These are phyloP conservation scores for Ophiosphaerella narmari DNA, from an alignment of 2,329 filamentous ascomycete species.

Conservation along the genomic window DNA sequence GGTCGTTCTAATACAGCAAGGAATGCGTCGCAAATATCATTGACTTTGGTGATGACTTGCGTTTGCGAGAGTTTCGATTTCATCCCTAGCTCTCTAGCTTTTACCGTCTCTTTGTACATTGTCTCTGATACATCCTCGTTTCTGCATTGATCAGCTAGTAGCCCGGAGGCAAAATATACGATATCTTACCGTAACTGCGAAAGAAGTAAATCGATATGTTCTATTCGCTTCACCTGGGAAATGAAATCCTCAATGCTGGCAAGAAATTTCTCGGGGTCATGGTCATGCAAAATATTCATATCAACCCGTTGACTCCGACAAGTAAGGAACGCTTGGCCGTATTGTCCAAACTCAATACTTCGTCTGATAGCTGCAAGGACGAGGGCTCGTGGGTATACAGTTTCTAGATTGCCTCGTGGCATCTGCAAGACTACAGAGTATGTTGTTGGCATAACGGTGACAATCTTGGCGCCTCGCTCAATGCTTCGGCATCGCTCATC, in stretches of 20 bases:
- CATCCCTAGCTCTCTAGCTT: constrained; percentile 35
- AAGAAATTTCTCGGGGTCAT: constrained; percentile 86
- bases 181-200: constrained; percentile 73
- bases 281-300: constrained; percentile 96
- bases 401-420: constrained; percentile 94
- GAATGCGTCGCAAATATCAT: constrained; percentile 85
- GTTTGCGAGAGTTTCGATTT: constrained; percentile 26
- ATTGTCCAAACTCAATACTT: constrained; percentile 79
- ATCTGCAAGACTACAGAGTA: constrained; percentile 90
- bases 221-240: constrained; percentile 78
- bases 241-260: constrained; percentile 75
- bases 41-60: constrained; percentile 67
- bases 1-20: constrained; percentile 66
- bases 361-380: constrained; percentile 87
- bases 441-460: constrained; percentile 86
- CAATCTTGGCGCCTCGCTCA: constrained; percentile 83
- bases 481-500: constrained; percentile 92
- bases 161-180: background rate
- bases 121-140: constrained; percentile 93
- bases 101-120: constrained; percentile 87
- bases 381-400: constrained; percentile 89
- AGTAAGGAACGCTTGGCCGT: constrained; percentile 80
- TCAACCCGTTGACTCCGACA: constrained; percentile 94
- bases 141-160: constrained; percentile 40
- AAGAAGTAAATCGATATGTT: constrained; percentile 88